phyloP scores from a whole-genome alignment of 2,329 filamentous ascomycete genomes.

The Hypoxylon sp. region DNA sequence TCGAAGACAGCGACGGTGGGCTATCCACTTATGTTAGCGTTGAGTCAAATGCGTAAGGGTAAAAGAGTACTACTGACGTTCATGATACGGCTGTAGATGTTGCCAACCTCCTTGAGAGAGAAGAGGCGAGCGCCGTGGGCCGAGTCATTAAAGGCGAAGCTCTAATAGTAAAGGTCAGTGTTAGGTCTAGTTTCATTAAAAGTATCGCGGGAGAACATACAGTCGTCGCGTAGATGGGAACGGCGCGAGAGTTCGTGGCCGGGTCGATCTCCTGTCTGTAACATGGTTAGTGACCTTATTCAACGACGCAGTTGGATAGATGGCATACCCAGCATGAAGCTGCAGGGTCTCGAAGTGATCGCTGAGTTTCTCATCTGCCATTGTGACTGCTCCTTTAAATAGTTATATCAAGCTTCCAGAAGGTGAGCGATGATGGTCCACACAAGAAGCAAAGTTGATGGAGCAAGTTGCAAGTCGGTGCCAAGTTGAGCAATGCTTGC shows the following conservation, averaged over 20 bases:
- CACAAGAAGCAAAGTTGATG: too few species aligned
- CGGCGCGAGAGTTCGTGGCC: conserved; percentile 85
- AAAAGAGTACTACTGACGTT: conserved; percentile 69
- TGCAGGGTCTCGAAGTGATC: conserved; percentile 85
- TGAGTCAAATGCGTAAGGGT: neutral
- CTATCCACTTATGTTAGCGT: conserved; percentile 54
- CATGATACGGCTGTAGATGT: conserved; percentile 97
- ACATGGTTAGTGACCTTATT: conserved; percentile 19
- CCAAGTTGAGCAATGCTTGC: conserved; percentile 8
- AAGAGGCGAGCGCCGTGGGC: conserved; percentile 95
- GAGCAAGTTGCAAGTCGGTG: conserved; percentile 14
- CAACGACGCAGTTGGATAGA: conserved; percentile 4
- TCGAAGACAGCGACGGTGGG: conserved; percentile 97
- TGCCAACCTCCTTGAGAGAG: conserved; percentile 95
- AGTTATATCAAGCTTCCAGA: conserved; percentile 8
- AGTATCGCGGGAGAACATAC: conserved; percentile 50
- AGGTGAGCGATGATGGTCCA: neutral
- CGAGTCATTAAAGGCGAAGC: conserved; percentile 94
- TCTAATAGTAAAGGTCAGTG: conserved; percentile 61
- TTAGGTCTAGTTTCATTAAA: neutral
- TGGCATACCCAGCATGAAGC: conserved; percentile 81
- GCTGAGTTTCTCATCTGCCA: conserved; percentile 60
- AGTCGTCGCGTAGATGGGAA: conserved; percentile 96
- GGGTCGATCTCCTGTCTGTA: conserved; percentile 82
- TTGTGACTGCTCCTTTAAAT: conserved; percentile 42